These are phyloP conservation scores for Prinsepia uniflora DNA, from an alignment of 306 rosid species.

Conservation along the genomic window DNA sequence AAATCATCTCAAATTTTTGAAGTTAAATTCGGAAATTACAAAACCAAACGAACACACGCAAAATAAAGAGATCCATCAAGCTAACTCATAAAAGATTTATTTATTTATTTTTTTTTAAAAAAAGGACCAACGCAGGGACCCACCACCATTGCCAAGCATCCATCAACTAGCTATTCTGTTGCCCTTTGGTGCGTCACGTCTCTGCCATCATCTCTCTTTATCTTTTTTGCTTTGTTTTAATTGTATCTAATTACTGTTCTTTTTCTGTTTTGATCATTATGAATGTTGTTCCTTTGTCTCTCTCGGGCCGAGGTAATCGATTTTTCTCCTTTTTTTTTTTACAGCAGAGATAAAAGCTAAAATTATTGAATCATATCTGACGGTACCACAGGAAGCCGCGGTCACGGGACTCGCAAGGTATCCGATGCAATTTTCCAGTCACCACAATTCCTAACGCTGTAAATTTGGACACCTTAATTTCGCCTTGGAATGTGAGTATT, in stretches of 20 bases:
- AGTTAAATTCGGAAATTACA: background rate
- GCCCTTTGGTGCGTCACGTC: background rate
- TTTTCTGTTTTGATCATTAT: background rate
- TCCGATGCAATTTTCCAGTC: constrained; percentile 18
- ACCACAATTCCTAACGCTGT: too few relatives aligned
- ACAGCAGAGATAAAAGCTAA: background rate
- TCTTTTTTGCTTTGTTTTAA: background rate
- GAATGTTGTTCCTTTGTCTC: constrained; percentile 11
- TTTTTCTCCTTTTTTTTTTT: background rate
- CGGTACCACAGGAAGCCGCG: background rate
- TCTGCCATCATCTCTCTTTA: background rate
- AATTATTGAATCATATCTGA: constrained; percentile 9
- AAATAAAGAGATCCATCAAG: too few relatives aligned
- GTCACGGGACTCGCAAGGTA: constrained; percentile 31
- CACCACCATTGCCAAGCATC: background rate
- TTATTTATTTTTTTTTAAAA: too few relatives aligned
- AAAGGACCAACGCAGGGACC: background rate
- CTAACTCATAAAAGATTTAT: too few relatives aligned
- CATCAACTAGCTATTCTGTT: too few relatives aligned
- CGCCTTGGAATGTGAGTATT: too few relatives aligned
- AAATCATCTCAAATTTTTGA: background rate
- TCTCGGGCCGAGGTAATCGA: constrained; percentile 2
- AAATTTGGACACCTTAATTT: background rate
- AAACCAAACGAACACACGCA: background rate
- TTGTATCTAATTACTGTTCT: background rate